Percentiles rank a stretch among this genome's conserved stretches.
Evolutionary conservation across 805 yeast species (phyloP).

Genomic region (Candida endomychidarum): DNA sequence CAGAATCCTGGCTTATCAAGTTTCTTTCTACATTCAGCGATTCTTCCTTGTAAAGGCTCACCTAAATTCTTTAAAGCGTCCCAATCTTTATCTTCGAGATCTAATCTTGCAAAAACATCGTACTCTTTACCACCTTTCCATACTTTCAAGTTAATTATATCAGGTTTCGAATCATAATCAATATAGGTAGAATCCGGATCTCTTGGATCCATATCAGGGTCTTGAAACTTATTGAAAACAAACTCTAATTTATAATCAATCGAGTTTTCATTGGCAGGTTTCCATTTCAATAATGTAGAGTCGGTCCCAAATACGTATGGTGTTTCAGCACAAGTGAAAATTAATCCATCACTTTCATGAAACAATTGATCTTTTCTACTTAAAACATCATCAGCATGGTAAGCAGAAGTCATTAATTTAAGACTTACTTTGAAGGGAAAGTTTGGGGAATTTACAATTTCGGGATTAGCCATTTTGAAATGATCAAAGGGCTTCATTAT

Average conservation of each 20-base stretch:
- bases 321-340: constrained; percentile 86
- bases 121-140: constrained; percentile 76
- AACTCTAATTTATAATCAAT: constrained; percentile 79
- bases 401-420: constrained; percentile 85
- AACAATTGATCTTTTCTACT: constrained; percentile 68
- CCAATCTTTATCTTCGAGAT: constrained; percentile 76
- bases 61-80: constrained; percentile 60
- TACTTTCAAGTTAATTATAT: constrained; percentile 55
- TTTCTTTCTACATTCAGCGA: constrained; percentile 80
- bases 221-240: constrained; percentile 57
- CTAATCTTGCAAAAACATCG: constrained; percentile 64
- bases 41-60: constrained; percentile 86
- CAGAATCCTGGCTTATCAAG: constrained; percentile 59
- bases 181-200: constrained; percentile 70
- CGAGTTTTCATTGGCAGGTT: constrained; percentile 93
- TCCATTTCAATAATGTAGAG: constrained; percentile 86
- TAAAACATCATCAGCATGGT: constrained; percentile 73
- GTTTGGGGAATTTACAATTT: constrained; percentile 55
- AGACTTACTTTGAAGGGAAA: constrained; percentile 86
- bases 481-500: constrained; percentile 81
- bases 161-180: constrained; percentile 82
- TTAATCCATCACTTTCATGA: constrained; percentile 91
- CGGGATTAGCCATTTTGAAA: constrained; percentile 67
- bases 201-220: constrained; percentile 62
- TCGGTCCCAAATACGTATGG: constrained; percentile 92